Evolutionary conservation across 1,284 basidiomycete genomes (phyloP).

Genomic region (Moesziomyces sp.): DNA sequence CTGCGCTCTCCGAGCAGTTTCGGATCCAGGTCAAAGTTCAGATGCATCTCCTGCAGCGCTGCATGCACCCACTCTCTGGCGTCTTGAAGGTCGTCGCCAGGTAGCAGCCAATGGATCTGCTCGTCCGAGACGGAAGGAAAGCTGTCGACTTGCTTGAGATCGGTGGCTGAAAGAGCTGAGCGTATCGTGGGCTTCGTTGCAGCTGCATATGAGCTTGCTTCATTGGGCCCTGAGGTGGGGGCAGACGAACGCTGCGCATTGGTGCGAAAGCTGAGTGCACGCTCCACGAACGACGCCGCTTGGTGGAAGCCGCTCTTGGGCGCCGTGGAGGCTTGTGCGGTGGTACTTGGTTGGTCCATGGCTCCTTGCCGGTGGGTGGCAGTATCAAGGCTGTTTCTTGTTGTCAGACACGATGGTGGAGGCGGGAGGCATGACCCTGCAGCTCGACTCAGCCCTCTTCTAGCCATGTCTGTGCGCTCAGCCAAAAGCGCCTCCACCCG

Average conservation of each 20-base stretch:
- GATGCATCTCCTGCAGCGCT: slow-evolving; percentile 57
- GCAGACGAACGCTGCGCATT: slow-evolving; percentile 16
- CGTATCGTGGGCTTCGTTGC: background rate
- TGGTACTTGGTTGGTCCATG: background rate
- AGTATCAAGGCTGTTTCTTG: too few species aligned
- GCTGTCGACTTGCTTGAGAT: slow-evolving; percentile 16
- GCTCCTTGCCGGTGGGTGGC: too few species aligned
- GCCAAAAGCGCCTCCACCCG: background rate
- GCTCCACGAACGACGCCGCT: slow-evolving; percentile 44
- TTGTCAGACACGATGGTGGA: background rate
- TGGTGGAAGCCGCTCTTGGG: slow-evolving; percentile 43
- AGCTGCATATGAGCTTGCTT: background rate
- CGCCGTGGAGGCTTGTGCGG: background rate
- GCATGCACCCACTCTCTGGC: slow-evolving; percentile 28
- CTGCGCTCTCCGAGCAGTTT: slow-evolving; percentile 49
- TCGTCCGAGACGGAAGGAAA: slow-evolving; percentile 39
- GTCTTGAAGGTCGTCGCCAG: slow-evolving; percentile 18
- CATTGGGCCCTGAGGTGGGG: slow-evolving; percentile 7
- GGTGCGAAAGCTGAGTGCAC: slow-evolving; percentile 41
- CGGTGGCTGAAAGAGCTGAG: slow-evolving; percentile 17
- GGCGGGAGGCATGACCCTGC: background rate
- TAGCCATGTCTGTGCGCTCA: background rate
- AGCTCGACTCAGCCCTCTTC: background rate
- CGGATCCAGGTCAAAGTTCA: slow-evolving; percentile 57
- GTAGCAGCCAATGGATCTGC: slow-evolving; percentile 37